A percentile compares a stretch with the other conserved stretches of the same genome.
phyloP scores from a whole-genome alignment of 495 filamentous ascomycete species.

The Aspergillus haitiensis region DNA sequence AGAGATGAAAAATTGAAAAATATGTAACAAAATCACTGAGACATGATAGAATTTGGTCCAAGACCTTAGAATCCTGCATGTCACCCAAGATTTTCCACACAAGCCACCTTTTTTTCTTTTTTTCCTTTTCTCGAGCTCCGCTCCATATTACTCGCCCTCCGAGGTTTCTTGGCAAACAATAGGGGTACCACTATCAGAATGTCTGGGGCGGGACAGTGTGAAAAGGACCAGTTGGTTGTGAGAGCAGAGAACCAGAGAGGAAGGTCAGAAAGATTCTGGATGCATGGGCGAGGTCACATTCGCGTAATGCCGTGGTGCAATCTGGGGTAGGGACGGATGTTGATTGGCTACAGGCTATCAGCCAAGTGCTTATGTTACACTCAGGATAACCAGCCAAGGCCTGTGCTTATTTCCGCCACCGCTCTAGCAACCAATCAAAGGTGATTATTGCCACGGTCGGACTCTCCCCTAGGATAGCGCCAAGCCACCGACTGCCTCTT shows the following conservation, averaged over 20 bases:
- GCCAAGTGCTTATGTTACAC: constrained; percentile 14
- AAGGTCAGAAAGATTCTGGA: constrained; percentile 31
- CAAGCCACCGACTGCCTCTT: neutral
- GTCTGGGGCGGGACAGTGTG: no score
- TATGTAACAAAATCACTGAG: no score
- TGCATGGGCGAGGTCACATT: neutral
- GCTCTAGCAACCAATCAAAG: neutral
- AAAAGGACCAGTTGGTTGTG: no score
- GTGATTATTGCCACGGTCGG: neutral
- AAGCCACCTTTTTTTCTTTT: no score
- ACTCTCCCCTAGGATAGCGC: neutral
- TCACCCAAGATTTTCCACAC: no score
- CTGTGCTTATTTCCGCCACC: constrained; percentile 11
- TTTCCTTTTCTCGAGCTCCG: no score
- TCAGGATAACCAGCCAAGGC: neutral
- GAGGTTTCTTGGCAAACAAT: no score
- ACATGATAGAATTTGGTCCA: no score
- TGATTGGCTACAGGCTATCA: neutral
- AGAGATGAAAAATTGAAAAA: no score
- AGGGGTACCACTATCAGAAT: no score
- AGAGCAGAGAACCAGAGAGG: neutral
- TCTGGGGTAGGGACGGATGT: neutral
- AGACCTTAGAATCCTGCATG: no score
- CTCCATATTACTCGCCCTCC: no score
- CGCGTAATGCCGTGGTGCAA: constrained; percentile 4